phyloP scores from a whole-genome alignment of 2,329 filamentous ascomycete species.

The Sodiomyces alkalinus region DNA sequence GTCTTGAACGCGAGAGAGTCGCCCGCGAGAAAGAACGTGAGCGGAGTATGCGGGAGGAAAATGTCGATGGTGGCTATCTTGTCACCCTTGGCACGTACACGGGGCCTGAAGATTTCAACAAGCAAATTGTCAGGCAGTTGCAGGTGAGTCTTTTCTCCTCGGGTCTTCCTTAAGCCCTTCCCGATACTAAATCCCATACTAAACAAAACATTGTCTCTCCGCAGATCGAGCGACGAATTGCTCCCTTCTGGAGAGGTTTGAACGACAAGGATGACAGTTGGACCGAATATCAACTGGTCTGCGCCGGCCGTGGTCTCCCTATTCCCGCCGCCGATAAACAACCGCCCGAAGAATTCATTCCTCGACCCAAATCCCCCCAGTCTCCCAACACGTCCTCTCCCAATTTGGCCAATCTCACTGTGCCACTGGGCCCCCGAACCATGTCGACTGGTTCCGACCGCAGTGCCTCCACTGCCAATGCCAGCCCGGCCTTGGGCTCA shows the following conservation, averaged over 20 bases:
- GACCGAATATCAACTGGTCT: slow-evolving; percentile 91
- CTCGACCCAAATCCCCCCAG: slow-evolving; percentile 27
- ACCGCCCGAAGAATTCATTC: slow-evolving; percentile 50
- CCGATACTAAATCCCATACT: slow-evolving; percentile 10
- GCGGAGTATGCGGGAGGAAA: slow-evolving; percentile 77
- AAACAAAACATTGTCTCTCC: too few species aligned
- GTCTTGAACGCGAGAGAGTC: slow-evolving; percentile 65
- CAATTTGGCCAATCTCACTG: slow-evolving; percentile 56
- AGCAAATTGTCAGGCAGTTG: slow-evolving; percentile 71
- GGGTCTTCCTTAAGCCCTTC: not conserved
- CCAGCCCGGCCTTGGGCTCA: slow-evolving; percentile 38
- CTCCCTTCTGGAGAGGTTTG: slow-evolving; percentile 89
- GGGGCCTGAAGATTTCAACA: slow-evolving; percentile 85
- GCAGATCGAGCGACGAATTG: slow-evolving; percentile 81
- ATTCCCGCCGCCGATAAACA: slow-evolving; percentile 76
- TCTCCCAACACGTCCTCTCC: slow-evolving; percentile 38
- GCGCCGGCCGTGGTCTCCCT: slow-evolving; percentile 68
- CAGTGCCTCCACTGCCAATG: slow-evolving; percentile 43
- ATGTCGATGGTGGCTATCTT: slow-evolving; percentile 85
- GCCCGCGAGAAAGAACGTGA: slow-evolving; percentile 72
- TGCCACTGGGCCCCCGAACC: slow-evolving; percentile 64
- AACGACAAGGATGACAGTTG: slow-evolving; percentile 79
- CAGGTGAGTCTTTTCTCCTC: slow-evolving; percentile 43
- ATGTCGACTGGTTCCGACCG: slow-evolving; percentile 66
- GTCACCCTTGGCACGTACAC: slow-evolving; percentile 93